A percentile compares a stretch with the other conserved stretches of the same genome.
Conservation (phyloP, 306 rosid genomes). For the Abrus pulchellus region DNA sequence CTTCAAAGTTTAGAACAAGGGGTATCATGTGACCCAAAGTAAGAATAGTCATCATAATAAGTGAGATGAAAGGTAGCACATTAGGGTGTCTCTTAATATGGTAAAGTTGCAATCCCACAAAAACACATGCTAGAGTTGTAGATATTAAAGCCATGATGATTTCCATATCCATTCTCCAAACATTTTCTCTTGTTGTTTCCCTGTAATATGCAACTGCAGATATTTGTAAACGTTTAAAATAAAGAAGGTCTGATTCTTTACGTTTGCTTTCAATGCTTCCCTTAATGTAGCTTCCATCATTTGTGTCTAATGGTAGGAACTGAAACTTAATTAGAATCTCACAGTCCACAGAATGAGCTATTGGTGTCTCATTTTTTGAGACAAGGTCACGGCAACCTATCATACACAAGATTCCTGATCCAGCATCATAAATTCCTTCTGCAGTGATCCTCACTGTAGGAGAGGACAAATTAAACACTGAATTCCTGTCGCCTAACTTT, state of each 20-base stretch:
- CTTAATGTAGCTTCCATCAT: conserved; percentile 28
- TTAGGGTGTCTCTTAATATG: conserved; percentile 62
- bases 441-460: conserved; percentile 49
- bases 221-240: conserved; percentile 55
- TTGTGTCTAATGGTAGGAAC: conserved; percentile 51
- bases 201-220: conserved; percentile 30
- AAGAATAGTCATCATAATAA: conserved; percentile 64
- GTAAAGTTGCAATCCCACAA: conserved; percentile 61
- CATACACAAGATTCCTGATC: conserved; percentile 76
- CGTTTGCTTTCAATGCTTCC: conserved; percentile 69
- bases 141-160: conserved; percentile 63
- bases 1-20: conserved; percentile 71
- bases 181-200: not conserved
- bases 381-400: conserved; percentile 65
- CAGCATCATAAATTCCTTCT: conserved; percentile 72
- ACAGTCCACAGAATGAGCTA: conserved; percentile 57
- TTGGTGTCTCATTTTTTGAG: conserved; percentile 19
- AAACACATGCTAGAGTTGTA: conserved; percentile 64
- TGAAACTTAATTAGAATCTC: conserved; percentile 62
- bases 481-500: not conserved
- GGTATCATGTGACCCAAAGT: conserved; percentile 60
- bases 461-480: conserved; percentile 34
- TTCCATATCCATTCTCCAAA: conserved; percentile 69
- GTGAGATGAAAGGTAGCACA: conserved; percentile 63
- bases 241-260: conserved; percentile 50